Base-by-base conservation (phyloP, 352 stramenopile genomes). In the Phytopythium montanum region DNA sequence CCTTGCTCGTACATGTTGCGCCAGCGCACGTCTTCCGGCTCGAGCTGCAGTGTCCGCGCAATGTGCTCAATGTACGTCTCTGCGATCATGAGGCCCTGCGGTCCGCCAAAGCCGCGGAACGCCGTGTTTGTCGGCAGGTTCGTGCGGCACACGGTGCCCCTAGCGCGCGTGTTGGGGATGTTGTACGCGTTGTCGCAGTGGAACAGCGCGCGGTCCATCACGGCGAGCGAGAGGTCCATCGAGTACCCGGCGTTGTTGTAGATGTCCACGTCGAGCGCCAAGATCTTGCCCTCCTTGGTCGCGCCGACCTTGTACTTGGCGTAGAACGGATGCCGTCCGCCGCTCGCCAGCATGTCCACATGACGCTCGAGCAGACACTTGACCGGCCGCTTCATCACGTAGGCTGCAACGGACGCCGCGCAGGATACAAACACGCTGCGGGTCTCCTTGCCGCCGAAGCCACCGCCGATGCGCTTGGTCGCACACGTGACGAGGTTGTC, bases 21-120 rank as follows among this genome's bases (percentile, higher is more conserved):
- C 21, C 76, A 75, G 10, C 92, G 83, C 33, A 99, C 56, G 10
- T 76, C 76, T 51, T 88, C 75, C 0, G 82, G 63, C 5, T 68
- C 67, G 36, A 98, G 70, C 6, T 86, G 78, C 45, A 97, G 79
- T 5, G 62, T 77, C 1, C 81, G 64, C 3, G 96, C 95, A n/a
- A 99, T 85, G 68, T 98, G 95, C 48, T 99, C 94, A 23, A 99
- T 92, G 56, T 98, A 91, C 52, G 92, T 97, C 66, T 99, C 96
- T 3, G 78, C 80, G 23, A 98, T 75, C 28, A 96, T 76, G 53
- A 97, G 78, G 9, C 90, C 89, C 63, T 99, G 96, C 1, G 96
- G 96, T 1, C 91, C 96, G 60, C 97, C 97, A 78, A 99, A 99
- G 1, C 95, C 97, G 49, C 96, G 76, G 75, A 98, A 99, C 3